A percentile compares a stretch with the other conserved stretches of the same genome.
phyloP scores from a whole-genome alignment of 352 stramenopile species.

The Pythium brassicae region DNA sequence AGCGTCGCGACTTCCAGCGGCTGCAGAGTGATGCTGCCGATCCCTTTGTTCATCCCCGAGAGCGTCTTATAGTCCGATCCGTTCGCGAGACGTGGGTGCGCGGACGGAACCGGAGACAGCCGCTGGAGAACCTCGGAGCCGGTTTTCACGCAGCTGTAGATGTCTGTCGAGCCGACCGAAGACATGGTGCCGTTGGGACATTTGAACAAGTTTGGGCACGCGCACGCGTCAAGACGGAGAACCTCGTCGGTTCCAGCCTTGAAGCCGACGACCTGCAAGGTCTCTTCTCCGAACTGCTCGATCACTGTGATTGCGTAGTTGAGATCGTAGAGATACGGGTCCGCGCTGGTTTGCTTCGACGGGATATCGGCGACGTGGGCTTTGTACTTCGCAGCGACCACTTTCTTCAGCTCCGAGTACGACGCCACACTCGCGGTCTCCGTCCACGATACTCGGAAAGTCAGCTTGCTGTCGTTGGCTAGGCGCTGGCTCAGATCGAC shows the following conservation, averaged over 20 bases:
- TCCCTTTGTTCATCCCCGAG: conserved; percentile 48
- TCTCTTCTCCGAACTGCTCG: conserved; percentile 82
- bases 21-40: conserved; percentile 73
- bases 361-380: conserved; percentile 28
- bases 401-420: conserved; percentile 74
- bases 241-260: conserved; percentile 27
- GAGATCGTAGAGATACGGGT: conserved; percentile 92
- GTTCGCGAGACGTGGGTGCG: conserved; percentile 44
- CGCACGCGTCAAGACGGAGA: conserved; percentile 89
- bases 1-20: conserved; percentile 90
- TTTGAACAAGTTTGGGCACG: conserved; percentile 90
- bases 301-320: conserved; percentile 84
- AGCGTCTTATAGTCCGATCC: conserved; percentile 73
- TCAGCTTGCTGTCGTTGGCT: conserved; percentile 25
- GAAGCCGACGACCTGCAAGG: conserved; percentile 75
- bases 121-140: conserved; percentile 88
- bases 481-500: conserved; percentile 26
- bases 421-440: conserved; percentile 50
- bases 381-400: conserved; percentile 41
- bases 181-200: conserved; percentile 94
- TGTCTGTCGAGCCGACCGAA: conserved; percentile 47
- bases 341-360: conserved; percentile 34
- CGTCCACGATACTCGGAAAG: conserved; percentile 68
- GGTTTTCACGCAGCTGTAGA: conserved; percentile 89
- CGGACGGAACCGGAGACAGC: conserved; percentile 73